Base-by-base conservation (phyloP, 805 yeast genomes). In the Alloascoidea africana region DNA sequence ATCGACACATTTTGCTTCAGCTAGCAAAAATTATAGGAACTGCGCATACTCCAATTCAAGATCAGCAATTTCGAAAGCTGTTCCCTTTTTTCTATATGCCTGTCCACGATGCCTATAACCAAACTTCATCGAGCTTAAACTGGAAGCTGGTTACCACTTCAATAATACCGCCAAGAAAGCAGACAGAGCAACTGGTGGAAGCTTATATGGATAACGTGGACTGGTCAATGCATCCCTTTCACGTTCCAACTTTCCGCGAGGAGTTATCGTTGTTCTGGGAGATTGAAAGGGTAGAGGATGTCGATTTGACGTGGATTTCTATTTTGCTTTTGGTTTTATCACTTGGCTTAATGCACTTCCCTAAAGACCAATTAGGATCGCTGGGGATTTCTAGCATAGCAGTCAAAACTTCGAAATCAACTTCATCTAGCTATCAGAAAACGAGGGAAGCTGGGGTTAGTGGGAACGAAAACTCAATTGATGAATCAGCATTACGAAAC, bases 281-380 rank as follows among this genome's bases (percentile, higher is more conserved):
- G n/a, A 23, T 23, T 8, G 30, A 23, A 8, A n/a, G 30, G n/a
- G n/a, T n/a, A 8, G 30, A 23, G n/a, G n/a, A n/a, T n/a, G 13
- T 23, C 13, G 30, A 23, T 23, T 23, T 23, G n/a, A 23, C 30
- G 13, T 23, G 30, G 30, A 23, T 23, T 8, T 23, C 30, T 8
- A 23, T 23, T n/a, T n/a, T 23, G n/a, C n/a, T 23, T 8, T 8
- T 23, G 30, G 30, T 23, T n/a, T 23, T 23, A 23, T 23, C 30
- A 23, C n/a, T 23, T 8, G 30, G 30, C 30, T n/a, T 23, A 23
- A 23, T 23, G 30, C n/a, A 23, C 30, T 23, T 23, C n/a, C 30
- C 30, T 23, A 23, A 23, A n/a, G 30, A 23, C n/a, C 30, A 23
- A 23, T 8, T 23, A 23, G n/a, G n/a, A 8, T 23, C 30, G 30